These are phyloP conservation scores for Candolleomyces aberdarensis DNA, from an alignment of 768 basidiomycete genomes.

Conservation along the genomic window DNA sequence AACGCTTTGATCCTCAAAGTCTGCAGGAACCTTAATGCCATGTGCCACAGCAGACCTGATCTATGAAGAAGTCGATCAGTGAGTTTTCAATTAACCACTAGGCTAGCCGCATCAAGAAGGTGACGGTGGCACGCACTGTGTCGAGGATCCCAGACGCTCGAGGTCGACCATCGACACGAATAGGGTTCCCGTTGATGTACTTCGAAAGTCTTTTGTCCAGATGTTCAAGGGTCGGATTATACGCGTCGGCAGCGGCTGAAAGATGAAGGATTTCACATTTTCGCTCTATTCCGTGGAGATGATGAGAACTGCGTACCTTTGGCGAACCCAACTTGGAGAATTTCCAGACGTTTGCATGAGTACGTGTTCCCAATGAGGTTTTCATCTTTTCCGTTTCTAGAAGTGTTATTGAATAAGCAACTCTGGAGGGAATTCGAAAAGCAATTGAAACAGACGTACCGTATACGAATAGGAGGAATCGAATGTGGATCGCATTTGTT, in stretches of 20 bases:
- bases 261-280: not conserved
- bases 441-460: slow-evolving; percentile 32
- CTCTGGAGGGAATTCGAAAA: no score
- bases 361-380: slow-evolving; percentile 67
- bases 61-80: slow-evolving; percentile 26
- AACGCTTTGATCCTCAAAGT: slow-evolving; percentile 63
- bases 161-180: slow-evolving; percentile 75
- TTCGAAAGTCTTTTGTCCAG: slow-evolving; percentile 67
- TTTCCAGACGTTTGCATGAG: slow-evolving; percentile 64
- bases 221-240: slow-evolving; percentile 57
- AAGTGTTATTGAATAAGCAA: not conserved
- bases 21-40: slow-evolving; percentile 65
- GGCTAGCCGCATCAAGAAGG: not conserved
- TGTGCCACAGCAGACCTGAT: slow-evolving; percentile 69
- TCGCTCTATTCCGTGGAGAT: not conserved
- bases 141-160: slow-evolving; percentile 66
- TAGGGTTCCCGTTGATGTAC: slow-evolving; percentile 62
- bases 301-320: slow-evolving; percentile 39
- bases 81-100: not conserved
- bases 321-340: slow-evolving; percentile 61
- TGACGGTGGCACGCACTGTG: slow-evolving; percentile 14
- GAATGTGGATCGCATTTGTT: slow-evolving; percentile 42
- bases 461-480: slow-evolving; percentile 49
- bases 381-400: slow-evolving; percentile 67
- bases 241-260: slow-evolving; percentile 62